Conservation (phyloP, 75 land plant species). For the Picea glauca region DNA sequence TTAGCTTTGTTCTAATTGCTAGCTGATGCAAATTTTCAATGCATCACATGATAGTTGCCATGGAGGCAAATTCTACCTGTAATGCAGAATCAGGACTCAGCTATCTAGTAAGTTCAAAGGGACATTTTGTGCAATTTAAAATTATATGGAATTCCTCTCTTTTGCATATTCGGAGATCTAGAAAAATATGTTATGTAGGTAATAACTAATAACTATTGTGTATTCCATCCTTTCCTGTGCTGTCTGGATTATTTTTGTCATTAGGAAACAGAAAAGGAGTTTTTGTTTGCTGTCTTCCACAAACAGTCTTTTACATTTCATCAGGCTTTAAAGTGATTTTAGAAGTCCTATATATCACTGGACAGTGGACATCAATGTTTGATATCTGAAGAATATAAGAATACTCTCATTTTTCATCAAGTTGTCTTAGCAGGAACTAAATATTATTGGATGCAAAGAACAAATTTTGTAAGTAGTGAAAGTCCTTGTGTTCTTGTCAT, state of each 20-base stretch:
- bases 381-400: neutral
- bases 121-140: neutral
- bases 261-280: too few species aligned
- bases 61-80: neutral
- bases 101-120: neutral
- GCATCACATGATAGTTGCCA: neutral
- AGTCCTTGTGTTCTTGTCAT: too few species aligned
- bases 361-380: neutral
- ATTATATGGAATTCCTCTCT: neutral
- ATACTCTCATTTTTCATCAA: neutral
- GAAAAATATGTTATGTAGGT: neutral
- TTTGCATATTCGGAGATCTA: neutral
- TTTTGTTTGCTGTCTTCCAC: too few species aligned
- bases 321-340: neutral
- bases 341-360: neutral
- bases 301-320: neutral
- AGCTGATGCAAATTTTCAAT: neutral
- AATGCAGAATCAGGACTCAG: neutral
- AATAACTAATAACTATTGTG: too few species aligned
- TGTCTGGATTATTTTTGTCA: too few species aligned
- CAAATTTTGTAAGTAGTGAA: too few species aligned
- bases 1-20: neutral
- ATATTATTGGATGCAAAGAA: too few species aligned
- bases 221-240: too few species aligned
- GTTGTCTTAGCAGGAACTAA: neutral